A percentile compares a stretch with the other conserved stretches of the same genome.
These are phyloP conservation scores for Erodium chrysanthum DNA, from an alignment of 441 rosid genomes.

Conservation along the genomic window DNA sequence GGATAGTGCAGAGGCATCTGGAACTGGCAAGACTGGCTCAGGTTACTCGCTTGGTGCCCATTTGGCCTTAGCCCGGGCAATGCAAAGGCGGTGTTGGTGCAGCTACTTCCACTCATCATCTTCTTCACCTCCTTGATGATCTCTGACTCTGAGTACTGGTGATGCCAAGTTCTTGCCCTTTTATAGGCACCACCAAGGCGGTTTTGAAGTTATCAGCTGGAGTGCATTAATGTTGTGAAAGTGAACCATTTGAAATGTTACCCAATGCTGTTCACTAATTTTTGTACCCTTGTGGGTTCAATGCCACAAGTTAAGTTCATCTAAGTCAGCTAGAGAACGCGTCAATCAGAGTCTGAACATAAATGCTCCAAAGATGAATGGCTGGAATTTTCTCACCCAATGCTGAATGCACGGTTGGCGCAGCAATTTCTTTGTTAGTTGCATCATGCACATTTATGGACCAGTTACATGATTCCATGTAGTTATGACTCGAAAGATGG, in stretches of 20 bases:
- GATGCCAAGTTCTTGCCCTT: constrained; percentile 2
- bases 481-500: too few species aligned
- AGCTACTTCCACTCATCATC: constrained; percentile 22
- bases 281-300: neutral
- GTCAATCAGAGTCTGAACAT: neutral
- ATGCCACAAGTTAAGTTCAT: neutral
- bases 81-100: constrained; percentile 12
- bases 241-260: neutral
- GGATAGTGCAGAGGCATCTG: constrained; percentile 59
- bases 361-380: neutral
- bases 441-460: too few species aligned
- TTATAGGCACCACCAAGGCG: constrained; percentile 21
- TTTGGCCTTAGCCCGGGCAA: constrained; percentile 16
- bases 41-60: constrained; percentile 17
- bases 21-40: constrained; percentile 21
- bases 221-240: neutral
- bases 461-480: too few species aligned
- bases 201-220: neutral
- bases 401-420: neutral
- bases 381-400: neutral
- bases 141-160: too few species aligned
- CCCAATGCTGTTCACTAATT: neutral
- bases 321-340: neutral
- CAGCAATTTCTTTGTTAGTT: neutral
- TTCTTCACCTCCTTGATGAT: neutral